Percentiles rank a stretch among this genome's conserved stretches.
phyloP scores from a whole-genome alignment of 2,329 filamentous ascomycete species.

The Fusarium siculi region DNA sequence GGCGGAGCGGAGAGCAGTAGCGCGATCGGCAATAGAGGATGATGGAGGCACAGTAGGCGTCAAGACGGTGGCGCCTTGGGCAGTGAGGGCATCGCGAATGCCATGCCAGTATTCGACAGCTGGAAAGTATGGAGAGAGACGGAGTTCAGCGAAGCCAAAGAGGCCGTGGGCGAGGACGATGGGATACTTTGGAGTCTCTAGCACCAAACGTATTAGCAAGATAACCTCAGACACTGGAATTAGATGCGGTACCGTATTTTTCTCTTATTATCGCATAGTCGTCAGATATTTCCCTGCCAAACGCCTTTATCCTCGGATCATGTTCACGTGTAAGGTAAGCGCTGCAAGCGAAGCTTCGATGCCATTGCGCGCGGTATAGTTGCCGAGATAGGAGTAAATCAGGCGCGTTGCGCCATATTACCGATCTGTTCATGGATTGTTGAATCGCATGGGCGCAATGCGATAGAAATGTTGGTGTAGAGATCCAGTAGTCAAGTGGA shows the following conservation, averaged over 20 bases:
- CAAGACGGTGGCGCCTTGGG: constrained; percentile 66
- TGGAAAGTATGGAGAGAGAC: constrained; percentile 62
- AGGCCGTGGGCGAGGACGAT: constrained; percentile 74
- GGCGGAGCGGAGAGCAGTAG: constrained; percentile 64
- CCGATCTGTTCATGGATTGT: constrained; percentile 38
- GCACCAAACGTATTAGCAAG: constrained; percentile 8
- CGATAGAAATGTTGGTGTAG: neutral
- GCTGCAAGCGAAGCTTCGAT: constrained; percentile 28
- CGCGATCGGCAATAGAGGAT: constrained; percentile 69
- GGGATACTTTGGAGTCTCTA: constrained; percentile 67
- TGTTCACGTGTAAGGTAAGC: constrained; percentile 25
- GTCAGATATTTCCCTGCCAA: constrained; percentile 56
- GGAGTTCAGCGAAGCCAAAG: constrained; percentile 70
- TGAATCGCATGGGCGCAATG: constrained; percentile 8
- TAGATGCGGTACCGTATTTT: constrained; percentile 52
- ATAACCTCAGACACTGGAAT: too few relatives aligned
- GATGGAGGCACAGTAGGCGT: constrained; percentile 71
- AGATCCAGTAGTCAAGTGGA: neutral
- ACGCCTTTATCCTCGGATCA: constrained; percentile 55
- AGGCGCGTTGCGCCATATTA: constrained; percentile 26
- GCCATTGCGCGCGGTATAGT: constrained; percentile 7
- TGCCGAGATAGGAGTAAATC: neutral
- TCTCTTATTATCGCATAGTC: constrained; percentile 59
- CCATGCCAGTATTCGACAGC: constrained; percentile 73
- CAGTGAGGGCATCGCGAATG: constrained; percentile 66